These are phyloP conservation scores for Globisporangium okanoganense DNA, from an alignment of 352 stramenopile genomes.

Conservation along the genomic window DNA sequence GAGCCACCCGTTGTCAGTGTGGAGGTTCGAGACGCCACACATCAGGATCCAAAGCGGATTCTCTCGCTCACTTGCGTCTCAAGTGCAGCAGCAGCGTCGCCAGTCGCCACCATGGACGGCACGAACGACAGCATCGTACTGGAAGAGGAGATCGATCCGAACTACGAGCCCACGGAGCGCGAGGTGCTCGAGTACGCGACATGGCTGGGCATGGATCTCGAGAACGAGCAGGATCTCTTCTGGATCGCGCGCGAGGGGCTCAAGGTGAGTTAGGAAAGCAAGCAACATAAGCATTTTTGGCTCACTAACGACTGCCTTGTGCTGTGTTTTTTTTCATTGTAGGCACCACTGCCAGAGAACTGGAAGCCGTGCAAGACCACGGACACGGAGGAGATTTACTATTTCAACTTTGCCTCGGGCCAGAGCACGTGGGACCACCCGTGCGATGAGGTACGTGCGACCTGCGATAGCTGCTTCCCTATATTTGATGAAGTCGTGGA, in stretches of 20 bases:
- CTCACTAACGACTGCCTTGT: neutral
- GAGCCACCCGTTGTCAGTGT: too few species aligned
- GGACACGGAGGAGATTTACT: constrained; percentile 95
- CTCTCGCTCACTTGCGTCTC: neutral
- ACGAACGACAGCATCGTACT: constrained; percentile 85
- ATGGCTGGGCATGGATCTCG: constrained; percentile 95
- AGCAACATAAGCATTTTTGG: neutral
- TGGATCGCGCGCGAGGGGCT: constrained; percentile 94
- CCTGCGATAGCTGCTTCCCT: neutral
- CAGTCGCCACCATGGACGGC: constrained; percentile 34
- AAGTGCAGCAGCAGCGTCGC: neutral
- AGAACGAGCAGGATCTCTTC: constrained; percentile 89
- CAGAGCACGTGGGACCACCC: constrained; percentile 95
- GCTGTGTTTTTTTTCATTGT: constrained; percentile 3
- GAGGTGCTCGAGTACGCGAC: constrained; percentile 94
- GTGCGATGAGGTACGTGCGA: constrained; percentile 85
- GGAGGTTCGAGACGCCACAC: too few species aligned
- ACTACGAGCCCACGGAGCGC: constrained; percentile 91
- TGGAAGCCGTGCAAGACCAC: constrained; percentile 96
- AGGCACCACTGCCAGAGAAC: constrained; percentile 89
- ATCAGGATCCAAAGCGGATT: neutral
- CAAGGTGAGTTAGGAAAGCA: constrained; percentile 31
- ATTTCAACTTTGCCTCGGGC: constrained; percentile 93
- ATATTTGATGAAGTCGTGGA: neutral
- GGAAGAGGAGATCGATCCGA: constrained; percentile 94